Base-by-base conservation (phyloP, 2,329 filamentous ascomycete species). In the Claviceps arundinis region DNA sequence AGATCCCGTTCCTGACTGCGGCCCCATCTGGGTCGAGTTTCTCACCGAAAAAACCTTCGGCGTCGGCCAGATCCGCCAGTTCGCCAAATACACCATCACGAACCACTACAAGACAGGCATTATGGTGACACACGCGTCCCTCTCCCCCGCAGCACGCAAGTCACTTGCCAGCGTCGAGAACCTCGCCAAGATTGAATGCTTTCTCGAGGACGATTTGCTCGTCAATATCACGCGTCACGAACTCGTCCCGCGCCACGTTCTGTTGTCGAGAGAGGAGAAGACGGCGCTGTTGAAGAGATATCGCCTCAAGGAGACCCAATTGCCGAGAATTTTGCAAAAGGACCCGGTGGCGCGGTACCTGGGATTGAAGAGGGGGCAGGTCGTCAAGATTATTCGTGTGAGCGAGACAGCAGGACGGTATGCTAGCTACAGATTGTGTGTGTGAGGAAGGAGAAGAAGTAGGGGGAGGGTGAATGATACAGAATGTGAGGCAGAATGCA, bases 171-270 rank as follows among this genome's bases (percentile, higher is more conserved):
- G 84, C 54, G 82, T 91, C 53, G 81, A 86, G 60, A 81, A 82
- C 56, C 78, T 81, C 65, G 86, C 85, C 52, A 82, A 87, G 63
- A 88, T 96, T 64, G 93, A 98, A 74, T 88, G 89, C 66, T 98
- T 98, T 73, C 81, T 91, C 61, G 93, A 97, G 75, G 86, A 93
- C 67, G 93, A 98, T 70, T 71, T 98, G 61, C 77, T 97, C 55
- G 90, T 98, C 70, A 98, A 98, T 72, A 97, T 98, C 69, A 97
- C 91, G 54, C 87, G 90, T 68, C 93, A 98, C 73, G 91, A 97
- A 71, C 79, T 98, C 52, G 93, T 98, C 34, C 93, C 93, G 45
- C 89, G 87, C 66, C 93, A 98, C 66, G 84, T 97, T 40, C 72
- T 97, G 55, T 80, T 98, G 52, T 95, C 88, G 62, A 79, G 82